Evolutionary conservation across 257 asterid genomes (phyloP), one percentile per base, ranked within the genome.

Genomic region (Nicotiana knightiana): DNA sequence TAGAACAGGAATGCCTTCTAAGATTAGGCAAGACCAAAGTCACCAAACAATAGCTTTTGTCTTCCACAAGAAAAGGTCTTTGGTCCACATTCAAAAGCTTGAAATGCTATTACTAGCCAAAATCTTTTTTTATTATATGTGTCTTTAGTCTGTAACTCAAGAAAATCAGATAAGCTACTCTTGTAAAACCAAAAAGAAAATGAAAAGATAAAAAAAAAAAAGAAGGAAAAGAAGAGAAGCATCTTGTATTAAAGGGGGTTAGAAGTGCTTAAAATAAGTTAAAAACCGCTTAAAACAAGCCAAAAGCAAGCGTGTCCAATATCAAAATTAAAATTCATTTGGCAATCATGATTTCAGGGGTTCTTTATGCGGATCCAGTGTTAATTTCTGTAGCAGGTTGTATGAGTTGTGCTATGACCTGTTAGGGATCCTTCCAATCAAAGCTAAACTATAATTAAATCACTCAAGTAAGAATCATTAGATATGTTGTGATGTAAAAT

Each of bases 21-120:
- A 90, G 91, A 86, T 87, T 67, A 85, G 89, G 85, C 86, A 86
- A 76, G 83, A 84, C 89, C 83, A 82, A 88, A 85, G 32, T 51
- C 63, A 75, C 80, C 64, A 26, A 59, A 62, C 82, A 43, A 37
- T 81, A 80, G 70, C 90, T 92, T 88, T 88, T 88, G 90, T 87
- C 83, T 75, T 30, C 85, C 82, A 77, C 57, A 87, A 88, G 86
- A 79, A 59, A 83, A 77, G 68, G 76, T 54, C 63, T 78, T 21
- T 82, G 84, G 86, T 79, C 87, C 84, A 73, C 85, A 43, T n/a
- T 64, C 76, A 33, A 54, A 75, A 26, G 6, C 37, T 68, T 70
- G 33, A 28, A 53, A 26, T 76, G 54, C 81, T 61, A 67, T 13
- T 57, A 59, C 53, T 59, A 59, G 5, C 21, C 6, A 12, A 9